Base-by-base conservation (phyloP, 192 early-diverging fungal genomes). In the Coemansia sp. region DNA sequence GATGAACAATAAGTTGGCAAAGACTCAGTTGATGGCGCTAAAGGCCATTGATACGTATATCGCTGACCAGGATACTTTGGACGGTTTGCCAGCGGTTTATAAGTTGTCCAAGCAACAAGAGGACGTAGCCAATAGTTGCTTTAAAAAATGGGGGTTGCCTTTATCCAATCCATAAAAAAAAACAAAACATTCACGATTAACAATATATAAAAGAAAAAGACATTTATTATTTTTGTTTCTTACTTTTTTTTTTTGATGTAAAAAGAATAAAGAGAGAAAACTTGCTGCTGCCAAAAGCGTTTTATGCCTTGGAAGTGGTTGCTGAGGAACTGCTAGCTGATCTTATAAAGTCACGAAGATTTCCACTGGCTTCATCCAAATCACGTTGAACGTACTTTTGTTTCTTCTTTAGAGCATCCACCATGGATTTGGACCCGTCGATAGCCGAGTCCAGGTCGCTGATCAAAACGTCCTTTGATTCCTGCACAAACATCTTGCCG, bases 401-500 rank as follows among this genome's bases (percentile, higher is more conserved):
- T 45, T 83, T 83, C 66, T 83, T 77, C 50, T 83, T 72, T 3
- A 83, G 61, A 0, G 75, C 80, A 25, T 69, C 57, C 7, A 71
- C 29, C 31, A 77, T 38, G 11, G 59, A 52, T 7, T 49, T 49
- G 6, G 66, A 34, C 22, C 71, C 59, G 0, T 52, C 45, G 0
- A 72, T 61, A 38, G 59, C 57, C 62, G 65, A 59, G n/a, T 63
- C 61, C 14, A 83, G 69, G 25, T 74, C 80, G 32, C 68, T 61
- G 16, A 77, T 55, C 17, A 83, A 17, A 5, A 36, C 60, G 25
- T 60, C 67, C 56, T 75, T 73, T 57, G 38, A 58, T 33, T 74
- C 80, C 36, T 77, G 75, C 28, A 77, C 60, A 61, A 83, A 83
- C 79, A 83, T 83, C 63, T 83, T 83, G 63, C 80, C 80, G 48